These are phyloP conservation scores for Zygnema circumcarinatum DNA, from an alignment of 139 green algal genomes.

Conservation along the genomic window DNA sequence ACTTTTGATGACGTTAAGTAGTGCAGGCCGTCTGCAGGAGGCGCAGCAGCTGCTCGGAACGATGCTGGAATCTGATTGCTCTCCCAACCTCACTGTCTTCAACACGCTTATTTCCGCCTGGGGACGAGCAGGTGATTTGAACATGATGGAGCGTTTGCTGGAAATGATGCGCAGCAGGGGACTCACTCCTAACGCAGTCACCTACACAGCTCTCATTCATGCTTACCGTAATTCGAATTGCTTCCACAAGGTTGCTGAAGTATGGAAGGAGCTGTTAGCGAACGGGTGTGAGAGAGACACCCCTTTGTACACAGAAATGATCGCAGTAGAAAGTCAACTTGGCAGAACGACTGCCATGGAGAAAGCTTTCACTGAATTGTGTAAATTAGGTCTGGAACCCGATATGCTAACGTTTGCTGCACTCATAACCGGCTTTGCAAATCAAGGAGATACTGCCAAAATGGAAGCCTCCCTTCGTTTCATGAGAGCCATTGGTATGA, in stretches of 20 bases:
- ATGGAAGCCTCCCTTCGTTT: background rate
- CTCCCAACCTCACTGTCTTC: slow-evolving; percentile 19
- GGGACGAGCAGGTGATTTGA: background rate
- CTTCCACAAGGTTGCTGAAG: background rate
- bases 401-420: background rate
- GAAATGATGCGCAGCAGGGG: slow-evolving; percentile 3
- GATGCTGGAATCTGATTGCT: background rate
- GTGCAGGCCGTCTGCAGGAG: background rate
- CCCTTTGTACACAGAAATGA: background rate
- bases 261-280: background rate
- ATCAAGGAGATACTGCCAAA: background rate
- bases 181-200: slow-evolving; percentile 1
- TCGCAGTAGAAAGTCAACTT: background rate
- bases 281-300: background rate
- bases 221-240: background rate
- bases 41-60: background rate
- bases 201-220: slow-evolving; percentile 5
- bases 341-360: background rate
- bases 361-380: background rate
- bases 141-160: background rate
- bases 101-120: slow-evolving; percentile 18
- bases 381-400: background rate
- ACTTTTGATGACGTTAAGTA: slow-evolving; percentile 5
- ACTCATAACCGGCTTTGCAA: background rate
- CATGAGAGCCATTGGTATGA: background rate